phyloP scores from a whole-genome alignment of 2,329 filamentous ascomycete genomes.

The Biscogniauxia marginata region DNA sequence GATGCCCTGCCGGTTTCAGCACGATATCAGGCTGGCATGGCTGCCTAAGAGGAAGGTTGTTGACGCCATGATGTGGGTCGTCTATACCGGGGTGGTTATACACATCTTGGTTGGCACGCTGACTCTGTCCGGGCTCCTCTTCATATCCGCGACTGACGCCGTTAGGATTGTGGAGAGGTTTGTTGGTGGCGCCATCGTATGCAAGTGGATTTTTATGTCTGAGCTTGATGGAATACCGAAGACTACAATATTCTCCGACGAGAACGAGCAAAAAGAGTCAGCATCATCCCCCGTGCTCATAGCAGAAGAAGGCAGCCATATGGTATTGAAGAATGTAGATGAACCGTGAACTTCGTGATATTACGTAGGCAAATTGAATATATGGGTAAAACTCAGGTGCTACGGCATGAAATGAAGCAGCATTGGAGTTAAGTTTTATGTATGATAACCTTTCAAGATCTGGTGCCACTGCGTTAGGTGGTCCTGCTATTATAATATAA shows the following conservation, averaged over 20 bases:
- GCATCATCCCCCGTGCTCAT: neutral
- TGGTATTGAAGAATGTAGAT: too few relatives aligned
- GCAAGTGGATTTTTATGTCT: neutral
- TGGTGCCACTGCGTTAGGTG: too few relatives aligned
- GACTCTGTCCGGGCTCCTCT: neutral
- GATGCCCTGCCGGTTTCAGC: neutral
- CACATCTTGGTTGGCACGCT: neutral
- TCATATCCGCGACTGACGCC: neutral
- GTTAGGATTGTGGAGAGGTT: neutral
- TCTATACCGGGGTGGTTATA: neutral
- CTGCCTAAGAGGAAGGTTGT: neutral
- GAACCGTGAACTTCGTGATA: too few relatives aligned
- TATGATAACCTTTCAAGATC: too few relatives aligned
- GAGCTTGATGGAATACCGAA: neutral
- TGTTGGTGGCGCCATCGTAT: neutral
- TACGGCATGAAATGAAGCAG: too few relatives aligned
- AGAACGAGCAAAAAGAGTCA: neutral
- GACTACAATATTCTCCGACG: neutral
- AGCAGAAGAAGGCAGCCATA: neutral
- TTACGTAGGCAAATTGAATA: too few relatives aligned
- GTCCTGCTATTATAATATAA: too few relatives aligned
- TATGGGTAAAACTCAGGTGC: too few relatives aligned
- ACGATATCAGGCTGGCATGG: neutral
- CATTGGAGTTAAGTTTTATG: too few relatives aligned
- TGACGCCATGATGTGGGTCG: neutral